phyloP scores from a whole-genome alignment of 306 rosid genomes.

The Cyclanthera cordifolia region DNA sequence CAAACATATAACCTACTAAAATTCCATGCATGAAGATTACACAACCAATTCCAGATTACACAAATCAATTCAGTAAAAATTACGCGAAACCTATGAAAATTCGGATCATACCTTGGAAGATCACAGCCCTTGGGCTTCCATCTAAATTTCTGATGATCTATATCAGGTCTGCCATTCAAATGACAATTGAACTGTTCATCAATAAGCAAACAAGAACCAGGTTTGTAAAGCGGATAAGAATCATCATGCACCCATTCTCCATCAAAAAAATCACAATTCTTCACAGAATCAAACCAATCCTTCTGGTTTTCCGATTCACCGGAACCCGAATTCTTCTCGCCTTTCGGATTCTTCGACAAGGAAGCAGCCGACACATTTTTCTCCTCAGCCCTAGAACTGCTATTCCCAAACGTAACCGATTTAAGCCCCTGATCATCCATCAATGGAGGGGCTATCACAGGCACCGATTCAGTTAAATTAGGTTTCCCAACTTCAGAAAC shows the following conservation, averaged over 20 bases:
- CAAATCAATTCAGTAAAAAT: neutral
- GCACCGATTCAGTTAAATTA: constrained; percentile 18
- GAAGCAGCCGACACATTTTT: constrained; percentile 19
- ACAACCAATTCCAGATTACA: neutral
- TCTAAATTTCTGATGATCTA: constrained; percentile 46
- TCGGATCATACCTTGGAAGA: constrained; percentile 56
- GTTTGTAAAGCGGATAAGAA: constrained; percentile 56
- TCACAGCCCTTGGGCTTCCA: constrained; percentile 83
- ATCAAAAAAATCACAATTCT: constrained; percentile 61
- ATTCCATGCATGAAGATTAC: too few species aligned
- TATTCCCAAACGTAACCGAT: neutral
- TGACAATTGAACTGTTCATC: constrained; percentile 84
- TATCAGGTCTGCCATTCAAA: constrained; percentile 74
- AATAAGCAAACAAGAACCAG: constrained; percentile 62
- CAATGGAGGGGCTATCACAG: constrained; percentile 8
- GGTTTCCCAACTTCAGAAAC: constrained; percentile 9
- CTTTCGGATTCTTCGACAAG: constrained; percentile 21
- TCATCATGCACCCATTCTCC: constrained; percentile 83
- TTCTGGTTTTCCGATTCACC: constrained; percentile 26
- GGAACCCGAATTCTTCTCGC: constrained; percentile 15
- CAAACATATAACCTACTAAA: too few species aligned
- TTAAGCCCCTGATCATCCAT: constrained; percentile 1
- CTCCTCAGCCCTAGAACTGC: neutral
- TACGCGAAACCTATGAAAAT: neutral
- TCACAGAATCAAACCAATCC: constrained; percentile 37